phyloP scores from a whole-genome alignment of 805 yeast species.

The Cyberlindnera bimundalis region DNA sequence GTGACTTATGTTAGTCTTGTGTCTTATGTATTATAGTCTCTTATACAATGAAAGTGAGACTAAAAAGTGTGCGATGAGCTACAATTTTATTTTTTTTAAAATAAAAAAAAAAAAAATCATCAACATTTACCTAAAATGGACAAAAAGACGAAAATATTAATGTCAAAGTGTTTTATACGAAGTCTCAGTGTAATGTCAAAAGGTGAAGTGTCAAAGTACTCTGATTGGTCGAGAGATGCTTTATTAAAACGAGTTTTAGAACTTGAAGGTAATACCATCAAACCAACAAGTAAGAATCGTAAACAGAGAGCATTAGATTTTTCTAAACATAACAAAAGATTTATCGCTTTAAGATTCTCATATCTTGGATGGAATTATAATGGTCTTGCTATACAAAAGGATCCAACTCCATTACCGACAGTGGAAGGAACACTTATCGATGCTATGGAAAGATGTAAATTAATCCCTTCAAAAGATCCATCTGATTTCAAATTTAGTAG shows the following conservation, averaged over 20 bases:
- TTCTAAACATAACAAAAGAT: conserved; percentile 56
- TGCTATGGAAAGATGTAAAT: conserved; percentile 63
- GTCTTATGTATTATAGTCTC: too few relatives aligned
- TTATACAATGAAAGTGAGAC: too few relatives aligned
- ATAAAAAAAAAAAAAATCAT: neutral
- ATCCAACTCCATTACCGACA: conserved; percentile 75
- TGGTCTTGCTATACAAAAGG: conserved; percentile 82
- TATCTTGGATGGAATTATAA: conserved; percentile 94
- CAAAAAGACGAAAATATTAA: neutral
- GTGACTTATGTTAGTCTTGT: too few relatives aligned
- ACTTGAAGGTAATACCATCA: conserved; percentile 45
- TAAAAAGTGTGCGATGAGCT: neutral
- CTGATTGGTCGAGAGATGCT: conserved; percentile 62
- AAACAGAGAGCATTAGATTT: conserved; percentile 55
- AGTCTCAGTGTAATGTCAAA: conserved; percentile 2
- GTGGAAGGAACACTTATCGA: conserved; percentile 75
- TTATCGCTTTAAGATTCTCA: conserved; percentile 77
- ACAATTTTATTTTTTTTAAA: neutral
- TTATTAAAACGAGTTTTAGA: conserved; percentile 53
- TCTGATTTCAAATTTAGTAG: conserved; percentile 71
- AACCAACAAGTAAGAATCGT: neutral
- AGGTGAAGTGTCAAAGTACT: conserved; percentile 35
- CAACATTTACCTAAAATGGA: neutral
- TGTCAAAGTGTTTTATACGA: conserved; percentile 3
- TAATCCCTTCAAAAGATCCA: conserved; percentile 61